Evolutionary conservation across 352 stramenopile species (phyloP).

Genomic region (Globisporangium camurandrum): DNA sequence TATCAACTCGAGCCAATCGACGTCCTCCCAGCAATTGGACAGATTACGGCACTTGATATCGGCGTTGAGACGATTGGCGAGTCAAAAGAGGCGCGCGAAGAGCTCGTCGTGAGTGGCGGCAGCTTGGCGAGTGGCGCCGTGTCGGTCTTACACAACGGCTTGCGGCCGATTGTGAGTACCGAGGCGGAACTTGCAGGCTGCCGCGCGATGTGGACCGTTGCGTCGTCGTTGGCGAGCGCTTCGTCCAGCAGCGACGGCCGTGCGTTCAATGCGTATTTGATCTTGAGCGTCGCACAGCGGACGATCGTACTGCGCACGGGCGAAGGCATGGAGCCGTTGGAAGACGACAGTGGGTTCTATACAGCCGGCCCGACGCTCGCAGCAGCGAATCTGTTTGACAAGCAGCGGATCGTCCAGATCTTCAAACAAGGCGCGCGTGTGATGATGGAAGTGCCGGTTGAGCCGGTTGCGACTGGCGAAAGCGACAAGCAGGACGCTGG

Average conservation of each 20-base stretch:
- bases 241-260: slow-evolving; percentile 42
- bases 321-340: slow-evolving; percentile 77
- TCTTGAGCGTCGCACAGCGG: slow-evolving; percentile 69
- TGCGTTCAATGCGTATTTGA: slow-evolving; percentile 72
- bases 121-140: slow-evolving; percentile 52
- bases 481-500: slow-evolving; percentile 16
- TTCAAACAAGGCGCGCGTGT: slow-evolving; percentile 79
- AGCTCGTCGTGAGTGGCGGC: slow-evolving; percentile 73
- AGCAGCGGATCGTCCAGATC: slow-evolving; percentile 80
- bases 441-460: slow-evolving; percentile 63
- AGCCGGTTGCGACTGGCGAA: slow-evolving; percentile 1
- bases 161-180: slow-evolving; percentile 78
- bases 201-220: slow-evolving; percentile 82
- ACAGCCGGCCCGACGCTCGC: slow-evolving; percentile 71
- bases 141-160: slow-evolving; percentile 70
- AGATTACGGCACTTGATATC: slow-evolving; percentile 80
- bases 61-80: slow-evolving; percentile 68
- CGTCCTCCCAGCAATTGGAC: slow-evolving; percentile 59
- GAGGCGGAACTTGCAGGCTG: slow-evolving; percentile 76
- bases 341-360: slow-evolving; percentile 82
- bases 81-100: slow-evolving; percentile 68
- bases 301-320: slow-evolving; percentile 83
- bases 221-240: slow-evolving; percentile 41
- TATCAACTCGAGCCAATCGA: slow-evolving; percentile 65
- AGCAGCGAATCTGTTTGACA: slow-evolving; percentile 72